Conservation (phyloP, 371 early-diverging fungal genomes). For the Mortierella sp. region DNA sequence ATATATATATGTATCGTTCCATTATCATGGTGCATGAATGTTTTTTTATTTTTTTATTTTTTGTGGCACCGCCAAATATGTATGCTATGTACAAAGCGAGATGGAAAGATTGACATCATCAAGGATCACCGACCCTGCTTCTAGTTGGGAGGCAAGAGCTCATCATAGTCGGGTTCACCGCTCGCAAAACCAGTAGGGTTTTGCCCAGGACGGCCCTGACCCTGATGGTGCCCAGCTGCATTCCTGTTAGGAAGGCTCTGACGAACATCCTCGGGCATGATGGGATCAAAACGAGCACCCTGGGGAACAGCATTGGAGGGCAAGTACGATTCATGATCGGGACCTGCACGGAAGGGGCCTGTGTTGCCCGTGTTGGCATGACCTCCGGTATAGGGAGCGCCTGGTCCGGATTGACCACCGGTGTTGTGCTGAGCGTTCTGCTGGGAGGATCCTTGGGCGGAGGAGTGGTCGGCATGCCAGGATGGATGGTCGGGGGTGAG, state of each 20-base stretch:
- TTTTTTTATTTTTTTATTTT: neutral
- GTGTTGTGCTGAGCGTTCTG: neutral
- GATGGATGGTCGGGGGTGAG: conserved; percentile 53
- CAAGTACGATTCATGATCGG: conserved; percentile 27
- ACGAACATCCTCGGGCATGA: conserved; percentile 29
- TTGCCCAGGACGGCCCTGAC: conserved; percentile 1
- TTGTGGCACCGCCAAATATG: neutral
- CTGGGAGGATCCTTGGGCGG: neutral
- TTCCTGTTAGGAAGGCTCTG: conserved; percentile 22
- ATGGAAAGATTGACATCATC: neutral
- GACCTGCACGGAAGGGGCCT: conserved; percentile 25
- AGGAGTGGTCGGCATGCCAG: conserved; percentile 23
- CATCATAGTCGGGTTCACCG: conserved; percentile 50
- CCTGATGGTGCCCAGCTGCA: neutral
- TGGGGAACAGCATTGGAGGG: conserved; percentile 41
- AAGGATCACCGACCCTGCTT: neutral
- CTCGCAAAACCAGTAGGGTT: conserved; percentile 13
- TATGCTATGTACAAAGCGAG: neutral
- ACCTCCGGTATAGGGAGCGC: conserved; percentile 21
- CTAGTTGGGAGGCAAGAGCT: conserved; percentile 37
- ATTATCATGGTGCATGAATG: neutral
- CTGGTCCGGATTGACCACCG: conserved; percentile 2
- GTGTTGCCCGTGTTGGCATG: conserved; percentile 14
- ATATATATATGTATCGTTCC: neutral
- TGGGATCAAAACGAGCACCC: conserved; percentile 48